Evolutionary conservation across 371 early-diverging fungal genomes (phyloP).

Genomic region (Circinella minor): DNA sequence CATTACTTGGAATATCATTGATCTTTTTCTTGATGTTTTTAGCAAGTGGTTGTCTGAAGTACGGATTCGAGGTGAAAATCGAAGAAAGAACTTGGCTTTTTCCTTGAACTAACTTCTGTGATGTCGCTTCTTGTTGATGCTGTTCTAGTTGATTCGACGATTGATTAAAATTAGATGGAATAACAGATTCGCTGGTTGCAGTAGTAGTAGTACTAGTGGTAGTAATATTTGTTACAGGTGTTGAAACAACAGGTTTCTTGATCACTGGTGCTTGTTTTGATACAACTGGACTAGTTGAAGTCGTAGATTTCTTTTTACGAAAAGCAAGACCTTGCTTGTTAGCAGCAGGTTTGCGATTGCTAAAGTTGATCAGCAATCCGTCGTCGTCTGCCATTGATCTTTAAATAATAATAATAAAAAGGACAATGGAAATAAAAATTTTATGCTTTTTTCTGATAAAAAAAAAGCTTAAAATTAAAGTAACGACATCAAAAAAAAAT

Average conservation of each 20-base stretch:
- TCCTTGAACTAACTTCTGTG: constrained; percentile 51
- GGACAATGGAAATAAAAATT: neutral
- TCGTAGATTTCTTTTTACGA: neutral
- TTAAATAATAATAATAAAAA: neutral
- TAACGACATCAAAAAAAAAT: too few species aligned
- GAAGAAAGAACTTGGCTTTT: constrained; percentile 61
- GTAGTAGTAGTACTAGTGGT: neutral
- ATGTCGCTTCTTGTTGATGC: too few species aligned
- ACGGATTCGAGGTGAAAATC: constrained; percentile 62
- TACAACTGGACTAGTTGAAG: neutral
- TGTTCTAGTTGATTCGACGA: constrained; percentile 26
- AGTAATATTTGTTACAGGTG: constrained; percentile 1
- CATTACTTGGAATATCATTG: constrained; percentile 58
- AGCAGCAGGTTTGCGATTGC: constrained; percentile 14
- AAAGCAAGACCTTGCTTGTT: neutral
- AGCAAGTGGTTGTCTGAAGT: constrained; percentile 37
- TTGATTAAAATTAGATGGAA: neutral
- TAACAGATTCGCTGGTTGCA: constrained; percentile 4
- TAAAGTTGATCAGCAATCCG: constrained; percentile 73
- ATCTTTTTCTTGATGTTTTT: constrained; percentile 32
- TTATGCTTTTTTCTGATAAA: neutral
- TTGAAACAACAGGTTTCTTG: constrained; percentile 9
- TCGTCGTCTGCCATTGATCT: constrained; percentile 55
- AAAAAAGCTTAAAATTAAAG: too few species aligned
- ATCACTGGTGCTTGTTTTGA: constrained; percentile 3